Base-by-base conservation (phyloP, 2,329 filamentous ascomycete genomes). In the Phyllachora maydis region DNA sequence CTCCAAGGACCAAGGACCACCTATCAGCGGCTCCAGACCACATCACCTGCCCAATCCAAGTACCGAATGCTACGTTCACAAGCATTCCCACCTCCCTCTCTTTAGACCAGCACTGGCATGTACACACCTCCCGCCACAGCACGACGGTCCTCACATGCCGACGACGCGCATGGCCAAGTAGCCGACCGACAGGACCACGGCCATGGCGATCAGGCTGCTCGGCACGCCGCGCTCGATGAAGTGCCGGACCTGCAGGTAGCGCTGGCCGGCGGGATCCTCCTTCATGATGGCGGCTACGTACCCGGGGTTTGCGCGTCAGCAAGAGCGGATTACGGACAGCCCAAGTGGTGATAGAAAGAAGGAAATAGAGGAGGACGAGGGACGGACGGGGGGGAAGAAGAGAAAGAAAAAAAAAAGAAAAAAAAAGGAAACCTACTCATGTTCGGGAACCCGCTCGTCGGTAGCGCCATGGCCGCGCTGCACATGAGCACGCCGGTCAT, bases 391-490 rank as follows among this genome's bases (percentile, higher is more conserved):
- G 14, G n/a, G 18, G 9, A 12, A 19, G 11, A 21, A 14, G 21
- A n/a, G n/a, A n/a, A n/a, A n/a, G n/a, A n/a, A n/a, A n/a, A n/a
- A n/a, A n/a, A n/a, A n/a, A n/a, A n/a, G n/a, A n/a, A n/a, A n/a
- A n/a, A n/a, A n/a, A n/a, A n/a, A n/a, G n/a, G n/a, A n/a, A n/a
- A 76, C 82, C 61, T 66, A 92, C 83, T 98, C 88, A 98, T 98
- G 37, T 98, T 98, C 2, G 88, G 88, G 53, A 98, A 98, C 6
- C 88, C 90, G 43, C 74, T 85, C 0, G 88, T 98, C 3, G 88
- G 88, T 47, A 98, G 49, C 8, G 73, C 88, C 88, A 98, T 98
- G 3, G 81, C 88, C n/a, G 83, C 83, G 33, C 75, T 85, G 42
- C 88, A 93, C 82, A 98, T 98, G 32, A 98, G 52, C 8, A 91